These are phyloP conservation scores for Coemansia sp. DNA, from an alignment of 192 early-diverging fungal species.

Conservation along the genomic window DNA sequence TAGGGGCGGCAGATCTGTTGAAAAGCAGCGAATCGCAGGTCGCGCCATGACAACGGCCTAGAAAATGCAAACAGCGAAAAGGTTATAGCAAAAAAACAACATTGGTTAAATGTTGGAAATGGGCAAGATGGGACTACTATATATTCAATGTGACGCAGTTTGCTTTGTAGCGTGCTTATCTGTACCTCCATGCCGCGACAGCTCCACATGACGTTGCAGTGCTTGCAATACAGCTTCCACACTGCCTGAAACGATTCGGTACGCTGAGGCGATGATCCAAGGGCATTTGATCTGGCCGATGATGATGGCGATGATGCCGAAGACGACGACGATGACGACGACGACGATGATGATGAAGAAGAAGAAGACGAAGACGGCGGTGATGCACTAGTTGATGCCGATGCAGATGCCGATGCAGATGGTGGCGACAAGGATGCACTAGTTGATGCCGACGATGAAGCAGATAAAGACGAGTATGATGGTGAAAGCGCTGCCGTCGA, in stretches of 20 bases:
- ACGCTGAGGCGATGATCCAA: constrained; percentile 9
- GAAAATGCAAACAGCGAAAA: not conserved
- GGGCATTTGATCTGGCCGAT: not conserved
- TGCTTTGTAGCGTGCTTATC: too few relatives aligned
- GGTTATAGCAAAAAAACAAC: not conserved
- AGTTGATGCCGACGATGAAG: not conserved
- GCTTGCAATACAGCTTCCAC: constrained; percentile 51
- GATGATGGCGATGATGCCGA: not conserved
- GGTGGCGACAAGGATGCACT: not conserved
- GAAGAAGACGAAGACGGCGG: not conserved
- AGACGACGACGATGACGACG: constrained; percentile 4
- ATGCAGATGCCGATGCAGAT: not conserved
- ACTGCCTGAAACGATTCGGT: constrained; percentile 49
- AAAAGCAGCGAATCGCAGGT: constrained; percentile 49
- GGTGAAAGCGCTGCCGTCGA: not conserved
- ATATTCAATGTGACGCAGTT: too few relatives aligned
- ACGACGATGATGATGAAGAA: not conserved
- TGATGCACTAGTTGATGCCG: not conserved
- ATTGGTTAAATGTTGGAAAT: not conserved
- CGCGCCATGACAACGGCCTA: constrained; percentile 53
- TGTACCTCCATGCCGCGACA: constrained; percentile 51
- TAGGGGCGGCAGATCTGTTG: constrained; percentile 47
- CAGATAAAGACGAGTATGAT: not conserved
- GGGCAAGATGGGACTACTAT: too few relatives aligned
- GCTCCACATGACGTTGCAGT: constrained; percentile 50